A percentile compares a stretch with the other conserved stretches of the same genome.
Conservation (phyloP, 2,329 filamentous ascomycete species). For the Aspergillus hiratsukae region DNA sequence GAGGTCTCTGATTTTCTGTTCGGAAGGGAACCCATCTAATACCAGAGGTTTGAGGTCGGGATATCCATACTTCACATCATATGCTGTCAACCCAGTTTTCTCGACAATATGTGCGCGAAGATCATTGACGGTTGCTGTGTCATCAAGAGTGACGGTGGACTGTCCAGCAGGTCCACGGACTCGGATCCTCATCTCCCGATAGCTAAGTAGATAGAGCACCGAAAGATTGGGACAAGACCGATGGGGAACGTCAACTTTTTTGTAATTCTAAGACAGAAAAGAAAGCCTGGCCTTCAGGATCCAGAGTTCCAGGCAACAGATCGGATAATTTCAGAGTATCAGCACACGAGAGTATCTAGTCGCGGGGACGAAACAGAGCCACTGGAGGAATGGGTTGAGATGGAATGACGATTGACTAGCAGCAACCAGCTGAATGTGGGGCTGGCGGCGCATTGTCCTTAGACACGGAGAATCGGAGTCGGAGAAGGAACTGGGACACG, state of each 20-base stretch:
- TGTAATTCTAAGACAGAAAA: neutral
- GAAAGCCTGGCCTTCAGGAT: neutral
- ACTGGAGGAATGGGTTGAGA: neutral
- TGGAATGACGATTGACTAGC: neutral
- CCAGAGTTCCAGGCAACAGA: neutral
- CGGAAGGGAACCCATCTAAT: slow-evolving; percentile 49
- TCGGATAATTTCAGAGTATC: neutral
- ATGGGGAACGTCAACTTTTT: neutral
- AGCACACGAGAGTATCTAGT: neutral
- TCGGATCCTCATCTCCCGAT: slow-evolving; percentile 62
- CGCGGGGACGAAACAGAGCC: neutral
- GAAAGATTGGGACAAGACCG: neutral
- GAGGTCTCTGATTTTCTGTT: slow-evolving; percentile 50
- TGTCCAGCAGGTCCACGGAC: slow-evolving; percentile 71
- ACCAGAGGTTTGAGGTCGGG: slow-evolving; percentile 66
- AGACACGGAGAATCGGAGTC: neutral
- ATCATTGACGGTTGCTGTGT: slow-evolving; percentile 53
- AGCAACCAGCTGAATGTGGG: neutral
- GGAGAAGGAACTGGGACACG: neutral
- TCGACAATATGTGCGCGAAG: slow-evolving; percentile 44
- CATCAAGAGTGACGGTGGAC: slow-evolving; percentile 63
- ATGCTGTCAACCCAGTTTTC: slow-evolving; percentile 61
- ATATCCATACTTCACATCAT: slow-evolving; percentile 79
- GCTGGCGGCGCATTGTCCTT: neutral
- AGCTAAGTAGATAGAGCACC: neutral